Percentiles rank a stretch among this genome's conserved stretches.
Evolutionary conservation across 164 flowering plant genomes (phyloP).

Genomic region (Nymphaea colorata): DNA sequence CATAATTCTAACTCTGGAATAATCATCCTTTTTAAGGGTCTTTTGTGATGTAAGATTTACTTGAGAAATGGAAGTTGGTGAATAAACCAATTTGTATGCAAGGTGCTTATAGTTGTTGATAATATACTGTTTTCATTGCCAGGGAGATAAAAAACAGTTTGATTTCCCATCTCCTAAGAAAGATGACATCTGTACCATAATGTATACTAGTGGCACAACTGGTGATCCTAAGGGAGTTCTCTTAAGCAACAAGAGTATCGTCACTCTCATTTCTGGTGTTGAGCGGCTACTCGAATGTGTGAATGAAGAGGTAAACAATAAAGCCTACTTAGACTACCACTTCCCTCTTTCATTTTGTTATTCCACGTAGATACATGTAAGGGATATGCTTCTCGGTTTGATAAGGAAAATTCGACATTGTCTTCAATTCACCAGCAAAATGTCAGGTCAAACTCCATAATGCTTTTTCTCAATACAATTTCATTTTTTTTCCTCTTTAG

Average conservation of each 20-base stretch:
- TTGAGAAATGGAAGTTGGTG: too few relatives aligned
- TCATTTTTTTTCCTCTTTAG: too few relatives aligned
- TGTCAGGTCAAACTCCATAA: too few relatives aligned
- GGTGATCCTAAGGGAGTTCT: constrained; percentile 97
- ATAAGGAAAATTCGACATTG: neutral
- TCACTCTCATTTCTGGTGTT: constrained; percentile 66
- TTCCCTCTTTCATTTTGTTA: too few relatives aligned
- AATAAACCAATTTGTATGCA: too few relatives aligned
- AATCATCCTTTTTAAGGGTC: too few relatives aligned
- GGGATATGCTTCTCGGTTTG: neutral
- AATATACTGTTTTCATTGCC: constrained; percentile 6
- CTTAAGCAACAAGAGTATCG: constrained; percentile 68
- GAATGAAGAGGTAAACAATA: constrained; percentile 40
- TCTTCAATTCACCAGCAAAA: too few relatives aligned
- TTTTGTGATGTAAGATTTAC: too few relatives aligned
- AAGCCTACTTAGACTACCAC: neutral
- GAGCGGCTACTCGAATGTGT: constrained; percentile 37
- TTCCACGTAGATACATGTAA: too few relatives aligned
- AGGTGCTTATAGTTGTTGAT: neutral
- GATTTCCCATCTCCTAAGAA: constrained; percentile 56
- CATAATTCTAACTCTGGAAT: too few relatives aligned
- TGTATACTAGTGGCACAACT: constrained; percentile 99
- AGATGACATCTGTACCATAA: constrained; percentile 81
- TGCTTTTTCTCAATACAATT: too few relatives aligned
- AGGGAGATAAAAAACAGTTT: constrained; percentile 54